Evolutionary conservation across 2,329 filamentous ascomycete genomes (phyloP), one percentile per base, ranked within the genome.

Genomic region (Botrytis deweyae): DNA sequence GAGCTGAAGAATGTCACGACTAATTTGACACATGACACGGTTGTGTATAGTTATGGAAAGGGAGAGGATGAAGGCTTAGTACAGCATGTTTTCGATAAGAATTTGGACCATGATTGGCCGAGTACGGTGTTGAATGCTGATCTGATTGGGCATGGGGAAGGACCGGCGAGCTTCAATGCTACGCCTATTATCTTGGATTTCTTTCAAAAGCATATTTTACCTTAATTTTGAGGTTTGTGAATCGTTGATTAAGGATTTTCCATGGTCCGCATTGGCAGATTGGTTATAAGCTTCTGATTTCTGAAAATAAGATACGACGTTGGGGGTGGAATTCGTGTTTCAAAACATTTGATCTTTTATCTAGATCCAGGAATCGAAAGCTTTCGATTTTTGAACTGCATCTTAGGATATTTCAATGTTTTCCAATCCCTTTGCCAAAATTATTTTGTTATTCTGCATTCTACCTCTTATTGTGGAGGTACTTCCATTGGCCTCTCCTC

Each of bases 61-160:
- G 74, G 70, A 4, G 29, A 70, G 1, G 61, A 72, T 18, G 40
- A 61, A 58, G 75, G 71, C 4, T 58, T 75, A 25, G 74, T 76
- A 16, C 67, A 42, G 18, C 75, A 75, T 70, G 36, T 74, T 42
- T 75, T 74, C n/a, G 69, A 75, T 58, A 46, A 14, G 9, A 64
- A 44, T 9, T 52, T 76, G 40, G 69, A 38, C 3, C 75, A 76
- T 65, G 74, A 72, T 64, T 76, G 75, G 75, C 75, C 75, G 12
- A 74, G 72, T 61, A 76, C 72, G 58, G 61, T 52, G 7, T n/a
- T 46, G 36, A 75, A 74, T 74, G 65, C 36, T 29, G 74, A 75
- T 72, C 65, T 63, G 25, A 66, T 61, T n/a, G 22, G 25, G 14
- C 22, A 49, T 42, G 66, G 44, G 18, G 62, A 75, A 33, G 36